Evolutionary conservation across 805 yeast species (phyloP), one percentile per base, ranked within the genome.

Genomic region (Torulaspora maleeae): DNA sequence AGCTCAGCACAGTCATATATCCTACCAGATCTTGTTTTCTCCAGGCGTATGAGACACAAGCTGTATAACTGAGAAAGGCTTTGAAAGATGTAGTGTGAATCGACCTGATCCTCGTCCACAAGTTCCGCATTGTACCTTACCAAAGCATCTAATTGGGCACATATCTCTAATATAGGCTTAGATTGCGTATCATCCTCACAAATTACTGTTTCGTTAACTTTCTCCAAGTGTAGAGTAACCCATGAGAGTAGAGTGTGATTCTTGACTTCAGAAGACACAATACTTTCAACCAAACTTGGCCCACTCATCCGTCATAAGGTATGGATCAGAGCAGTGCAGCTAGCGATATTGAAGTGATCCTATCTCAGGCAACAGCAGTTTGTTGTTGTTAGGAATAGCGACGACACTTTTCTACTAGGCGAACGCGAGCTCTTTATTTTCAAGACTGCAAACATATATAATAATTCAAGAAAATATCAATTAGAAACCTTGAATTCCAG

Each of bases 1-100:
- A 60, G 30, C 43, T 59, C 61, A 12, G 63, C 57, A 2, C 56
- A 43, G 48, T 65, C 68, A 43, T 51, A 63, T 4, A 63, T 44
- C 25, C 50, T 57, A 2, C 61, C 64, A 4, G 59, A 53, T 5
- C 44, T 35, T 20, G 48, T 52, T 3, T 38, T 28, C 37, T 47
- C 42, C 12, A 61, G 11, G 12, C 46, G 39, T 7, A 34, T 17
- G 17, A 62, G 33, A 20, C 54, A 47, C 17, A 50, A 22, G 2
- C 53, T 37, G 44, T 50, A 50, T 13, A 64, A 37, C 30, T 60
- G 57, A 4, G 65, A 57, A 6, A 55, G 30, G 27, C 55, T 50
- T 6, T 52, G 39, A 28, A 46, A 50, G 6, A 56, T 45, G 27
- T 50, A 50, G 40, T 60, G 64, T 5, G 64, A 60, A 17, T 58